Evolutionary conservation across 2,329 filamentous ascomycete species (phyloP).

Genomic region (Eurotiales sp.): DNA sequence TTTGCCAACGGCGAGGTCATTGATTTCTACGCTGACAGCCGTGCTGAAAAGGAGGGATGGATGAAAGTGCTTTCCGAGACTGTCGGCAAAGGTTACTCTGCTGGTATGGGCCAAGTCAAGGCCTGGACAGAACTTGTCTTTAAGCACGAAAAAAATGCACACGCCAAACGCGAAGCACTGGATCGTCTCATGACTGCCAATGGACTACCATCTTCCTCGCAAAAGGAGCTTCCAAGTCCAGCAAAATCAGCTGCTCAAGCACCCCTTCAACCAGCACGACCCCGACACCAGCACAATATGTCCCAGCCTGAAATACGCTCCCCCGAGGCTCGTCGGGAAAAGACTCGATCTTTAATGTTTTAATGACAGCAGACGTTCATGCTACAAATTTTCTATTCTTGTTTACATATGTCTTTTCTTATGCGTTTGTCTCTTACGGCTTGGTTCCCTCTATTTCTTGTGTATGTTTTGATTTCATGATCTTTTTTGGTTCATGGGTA

Average conservation of each 20-base stretch:
- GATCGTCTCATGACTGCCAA: conserved; percentile 22
- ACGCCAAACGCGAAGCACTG: conserved; percentile 26
- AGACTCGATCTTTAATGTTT: conserved; percentile 41
- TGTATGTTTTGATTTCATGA: too few relatives aligned
- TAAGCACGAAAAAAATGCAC: conserved; percentile 40
- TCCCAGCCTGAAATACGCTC: conserved; percentile 37
- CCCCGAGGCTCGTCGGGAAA: conserved; percentile 36
- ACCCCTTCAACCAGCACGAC: conserved; percentile 25
- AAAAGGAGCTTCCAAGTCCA: conserved; percentile 1
- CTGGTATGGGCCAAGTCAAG: conserved; percentile 44
- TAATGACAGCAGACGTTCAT: conserved; percentile 20
- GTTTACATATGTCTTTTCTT: conserved; percentile 15
- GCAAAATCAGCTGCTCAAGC: conserved; percentile 26
- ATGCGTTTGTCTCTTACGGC: background rate
- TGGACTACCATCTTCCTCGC: conserved; percentile 16
- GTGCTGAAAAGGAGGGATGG: conserved; percentile 87
- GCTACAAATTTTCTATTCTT: conserved; percentile 11
- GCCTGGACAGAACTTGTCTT: conserved; percentile 63
- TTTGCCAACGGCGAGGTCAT: conserved; percentile 98
- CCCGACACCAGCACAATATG: conserved; percentile 38
- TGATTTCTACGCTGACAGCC: conserved; percentile 93
- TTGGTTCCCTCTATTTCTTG: conserved; percentile 10
- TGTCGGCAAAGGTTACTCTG: conserved; percentile 53
- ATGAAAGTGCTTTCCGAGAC: conserved; percentile 80
- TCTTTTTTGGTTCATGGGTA: too few relatives aligned